Percentiles rank a stretch among this genome's conserved stretches.
phyloP scores from a whole-genome alignment of 768 basidiomycete species.

The Fistulinella prunicolor region DNA sequence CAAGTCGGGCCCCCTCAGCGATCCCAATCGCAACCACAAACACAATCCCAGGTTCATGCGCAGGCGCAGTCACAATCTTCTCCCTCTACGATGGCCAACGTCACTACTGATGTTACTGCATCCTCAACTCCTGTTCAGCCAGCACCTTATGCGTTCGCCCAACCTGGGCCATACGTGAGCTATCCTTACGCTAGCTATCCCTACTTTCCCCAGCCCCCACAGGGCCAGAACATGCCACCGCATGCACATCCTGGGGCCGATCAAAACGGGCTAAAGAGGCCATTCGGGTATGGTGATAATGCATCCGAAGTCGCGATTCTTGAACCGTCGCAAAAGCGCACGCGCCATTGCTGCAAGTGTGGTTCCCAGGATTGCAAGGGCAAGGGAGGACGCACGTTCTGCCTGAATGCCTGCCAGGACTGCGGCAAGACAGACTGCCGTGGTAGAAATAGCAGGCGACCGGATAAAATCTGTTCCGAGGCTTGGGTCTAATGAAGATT shows the following conservation, averaged over 20 bases:
- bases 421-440: slow-evolving; percentile 79
- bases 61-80: slow-evolving; percentile 19
- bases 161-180: slow-evolving; percentile 32
- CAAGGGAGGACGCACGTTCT: slow-evolving; percentile 74
- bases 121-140: slow-evolving; percentile 27
- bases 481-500: slow-evolving; percentile 36
- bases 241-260: slow-evolving; percentile 26
- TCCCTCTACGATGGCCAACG: slow-evolving; percentile 18
- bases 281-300: slow-evolving; percentile 27
- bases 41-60: slow-evolving; percentile 16
- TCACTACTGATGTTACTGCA: slow-evolving; percentile 18
- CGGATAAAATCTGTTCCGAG: slow-evolving; percentile 71
- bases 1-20: slow-evolving; percentile 21
- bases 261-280: slow-evolving; percentile 27
- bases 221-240: slow-evolving; percentile 20
- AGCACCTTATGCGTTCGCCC: slow-evolving; percentile 29
- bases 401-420: slow-evolving; percentile 73
- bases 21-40: slow-evolving; percentile 19
- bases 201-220: slow-evolving; percentile 29
- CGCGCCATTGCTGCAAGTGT: slow-evolving; percentile 81
- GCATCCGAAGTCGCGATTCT: slow-evolving; percentile 27
- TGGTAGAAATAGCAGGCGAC: slow-evolving; percentile 73
- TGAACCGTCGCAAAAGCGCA: slow-evolving; percentile 52
- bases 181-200: slow-evolving; percentile 37
- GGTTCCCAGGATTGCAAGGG: slow-evolving; percentile 81